Percentiles rank a stretch among this genome's conserved stretches.
Evolutionary conservation across 352 stramenopile genomes (phyloP).

Genomic region (Pythium diclinum): DNA sequence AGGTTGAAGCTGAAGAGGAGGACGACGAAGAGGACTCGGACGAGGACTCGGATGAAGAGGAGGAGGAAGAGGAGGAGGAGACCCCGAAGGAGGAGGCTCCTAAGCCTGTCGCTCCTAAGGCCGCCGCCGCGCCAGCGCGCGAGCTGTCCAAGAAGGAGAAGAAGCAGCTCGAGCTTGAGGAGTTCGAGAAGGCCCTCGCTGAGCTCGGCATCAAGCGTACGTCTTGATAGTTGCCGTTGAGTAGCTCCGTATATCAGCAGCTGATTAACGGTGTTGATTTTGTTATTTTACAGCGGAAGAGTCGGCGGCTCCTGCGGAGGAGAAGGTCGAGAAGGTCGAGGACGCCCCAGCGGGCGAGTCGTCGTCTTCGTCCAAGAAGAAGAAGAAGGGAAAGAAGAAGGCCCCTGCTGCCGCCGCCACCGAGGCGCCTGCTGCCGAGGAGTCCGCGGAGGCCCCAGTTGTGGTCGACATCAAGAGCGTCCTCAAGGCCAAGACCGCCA

Average conservation of each 20-base stretch:
- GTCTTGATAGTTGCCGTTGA: constrained; percentile 1
- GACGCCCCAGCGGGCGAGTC: constrained; percentile 24
- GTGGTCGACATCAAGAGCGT: constrained; percentile 74
- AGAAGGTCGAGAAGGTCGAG: constrained; percentile 12
- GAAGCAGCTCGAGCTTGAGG: constrained; percentile 75
- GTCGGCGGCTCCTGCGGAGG: constrained; percentile 13
- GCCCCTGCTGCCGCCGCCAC: constrained; percentile 31
- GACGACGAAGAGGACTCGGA: constrained; percentile 45
- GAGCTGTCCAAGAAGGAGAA: constrained; percentile 81
- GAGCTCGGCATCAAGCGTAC: constrained; percentile 59
- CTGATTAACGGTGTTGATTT: background rate
- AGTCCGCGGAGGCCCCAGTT: constrained; percentile 18
- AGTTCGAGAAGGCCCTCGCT: constrained; percentile 61
- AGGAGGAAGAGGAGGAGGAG: constrained; percentile 49
- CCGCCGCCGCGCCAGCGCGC: constrained; percentile 27
- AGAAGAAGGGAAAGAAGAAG: constrained; percentile 41
- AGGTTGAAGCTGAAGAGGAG: constrained; percentile 30
- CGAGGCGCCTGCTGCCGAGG: constrained; percentile 4
- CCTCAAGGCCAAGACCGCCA: constrained; percentile 72
- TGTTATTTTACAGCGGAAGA: constrained; percentile 9
- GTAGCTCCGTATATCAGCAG: constrained; percentile 4
- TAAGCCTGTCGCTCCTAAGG: constrained; percentile 32
- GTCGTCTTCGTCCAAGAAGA: constrained; percentile 34
- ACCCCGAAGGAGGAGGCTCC: constrained; percentile 17
- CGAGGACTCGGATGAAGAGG: constrained; percentile 30